phyloP scores from a whole-genome alignment of 371 early-diverging fungal genomes.

The Mortierella sp. region DNA sequence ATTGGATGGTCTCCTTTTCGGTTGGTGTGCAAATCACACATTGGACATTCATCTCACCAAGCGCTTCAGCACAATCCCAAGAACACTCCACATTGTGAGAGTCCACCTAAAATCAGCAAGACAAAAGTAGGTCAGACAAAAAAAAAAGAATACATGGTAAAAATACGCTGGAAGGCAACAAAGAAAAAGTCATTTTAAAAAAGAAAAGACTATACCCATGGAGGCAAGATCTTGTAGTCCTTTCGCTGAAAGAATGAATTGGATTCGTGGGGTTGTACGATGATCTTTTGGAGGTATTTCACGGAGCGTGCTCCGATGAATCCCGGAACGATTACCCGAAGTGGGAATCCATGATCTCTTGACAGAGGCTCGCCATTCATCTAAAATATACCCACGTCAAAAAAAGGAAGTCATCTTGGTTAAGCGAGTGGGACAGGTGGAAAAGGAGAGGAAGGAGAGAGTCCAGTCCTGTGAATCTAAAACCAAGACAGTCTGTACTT shows the following conservation, averaged over 20 bases:
- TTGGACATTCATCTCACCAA: slow-evolving; percentile 83
- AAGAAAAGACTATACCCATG: slow-evolving; percentile 53
- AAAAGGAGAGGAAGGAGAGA: no score
- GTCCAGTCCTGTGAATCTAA: not conserved
- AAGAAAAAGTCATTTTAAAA: not conserved
- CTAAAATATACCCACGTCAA: slow-evolving; percentile 35
- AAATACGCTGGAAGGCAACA: not conserved
- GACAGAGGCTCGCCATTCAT: slow-evolving; percentile 86
- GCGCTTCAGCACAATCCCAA: slow-evolving; percentile 65
- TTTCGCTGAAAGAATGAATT: slow-evolving; percentile 79
- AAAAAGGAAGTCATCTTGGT: slow-evolving; percentile 34
- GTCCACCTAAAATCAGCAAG: slow-evolving; percentile 28
- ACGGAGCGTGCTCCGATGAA: slow-evolving; percentile 90
- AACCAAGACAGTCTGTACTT: not conserved
- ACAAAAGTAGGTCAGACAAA: not conserved
- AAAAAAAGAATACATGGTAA: no score
- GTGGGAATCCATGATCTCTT: slow-evolving; percentile 84
- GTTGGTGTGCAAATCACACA: slow-evolving; percentile 71
- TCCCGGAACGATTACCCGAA: slow-evolving; percentile 88
- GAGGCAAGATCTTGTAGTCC: slow-evolving; percentile 89
- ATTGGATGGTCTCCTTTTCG: slow-evolving; percentile 21
- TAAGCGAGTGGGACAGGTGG: no score
- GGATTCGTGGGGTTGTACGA: slow-evolving; percentile 69
- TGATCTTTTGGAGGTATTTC: slow-evolving; percentile 78
- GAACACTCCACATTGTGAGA: slow-evolving; percentile 54